These are phyloP conservation scores for Rhynchosporium graminicola DNA, from an alignment of 2,329 filamentous ascomycete genomes.

Conservation along the genomic window DNA sequence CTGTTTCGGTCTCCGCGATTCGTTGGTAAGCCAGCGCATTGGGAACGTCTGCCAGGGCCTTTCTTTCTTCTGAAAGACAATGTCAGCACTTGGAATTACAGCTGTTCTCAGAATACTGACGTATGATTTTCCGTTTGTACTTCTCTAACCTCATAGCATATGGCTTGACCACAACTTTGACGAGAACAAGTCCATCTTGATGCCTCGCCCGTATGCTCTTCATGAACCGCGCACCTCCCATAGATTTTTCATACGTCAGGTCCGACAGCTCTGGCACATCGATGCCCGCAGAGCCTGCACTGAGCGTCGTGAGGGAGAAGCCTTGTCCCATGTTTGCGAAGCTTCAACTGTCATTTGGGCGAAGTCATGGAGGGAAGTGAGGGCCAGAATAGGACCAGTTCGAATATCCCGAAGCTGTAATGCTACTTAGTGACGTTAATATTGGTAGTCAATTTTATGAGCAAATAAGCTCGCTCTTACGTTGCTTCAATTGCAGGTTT, in stretches of 20 bases:
- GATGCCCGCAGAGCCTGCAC: conserved; percentile 88
- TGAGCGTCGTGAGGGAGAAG: conserved; percentile 90
- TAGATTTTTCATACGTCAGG: conserved; percentile 85
- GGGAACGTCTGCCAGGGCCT: conserved; percentile 76
- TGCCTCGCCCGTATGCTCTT: conserved; percentile 92
- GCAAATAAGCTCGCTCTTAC: neutral
- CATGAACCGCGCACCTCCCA: conserved; percentile 93
- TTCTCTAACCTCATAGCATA: conserved; percentile 78
- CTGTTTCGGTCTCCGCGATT: conserved; percentile 86
- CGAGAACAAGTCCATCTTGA: conserved; percentile 86
- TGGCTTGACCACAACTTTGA: conserved; percentile 94
- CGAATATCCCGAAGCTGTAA: conserved; percentile 32
- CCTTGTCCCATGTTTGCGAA: conserved; percentile 80
- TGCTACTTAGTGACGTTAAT: conserved; percentile 3
- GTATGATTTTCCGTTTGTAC: conserved; percentile 75
- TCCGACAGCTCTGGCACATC: conserved; percentile 91
- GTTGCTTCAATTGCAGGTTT: neutral
- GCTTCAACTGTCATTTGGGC: conserved; percentile 33
- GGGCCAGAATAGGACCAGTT: conserved; percentile 30
- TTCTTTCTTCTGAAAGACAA: conserved; percentile 68
- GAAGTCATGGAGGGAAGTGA: conserved; percentile 32
- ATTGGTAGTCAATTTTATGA: neutral
- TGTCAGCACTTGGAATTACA: conserved; percentile 23
- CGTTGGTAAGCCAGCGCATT: conserved; percentile 91
- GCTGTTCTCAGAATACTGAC: conserved; percentile 50